Conservation (phyloP, 768 basidiomycete species). For the Trametes maxima region DNA sequence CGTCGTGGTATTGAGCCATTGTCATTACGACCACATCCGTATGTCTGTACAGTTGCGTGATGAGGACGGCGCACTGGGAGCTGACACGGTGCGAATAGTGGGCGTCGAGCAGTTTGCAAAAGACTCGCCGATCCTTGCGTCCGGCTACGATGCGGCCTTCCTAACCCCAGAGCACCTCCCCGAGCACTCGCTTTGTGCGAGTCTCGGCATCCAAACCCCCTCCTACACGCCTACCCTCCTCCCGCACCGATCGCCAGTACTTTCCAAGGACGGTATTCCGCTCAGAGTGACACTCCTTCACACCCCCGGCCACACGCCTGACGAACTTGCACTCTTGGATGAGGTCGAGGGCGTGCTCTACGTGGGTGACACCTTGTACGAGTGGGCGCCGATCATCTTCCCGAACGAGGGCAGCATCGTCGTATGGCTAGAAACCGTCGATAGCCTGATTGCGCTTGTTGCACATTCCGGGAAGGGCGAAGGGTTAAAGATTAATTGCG, state of each 20-base stretch:
- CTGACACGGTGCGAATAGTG: conserved; percentile 34
- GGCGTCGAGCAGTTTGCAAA: conserved; percentile 52
- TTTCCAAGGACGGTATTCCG: conserved; percentile 28
- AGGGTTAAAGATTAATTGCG: conserved; percentile 45
- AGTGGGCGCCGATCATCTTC: conserved; percentile 57
- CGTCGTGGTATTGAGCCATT: conserved; percentile 52
- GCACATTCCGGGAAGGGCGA: conserved; percentile 2
- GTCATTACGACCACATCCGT: conserved; percentile 64
- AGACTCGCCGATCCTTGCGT: conserved; percentile 51
- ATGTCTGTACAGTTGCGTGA: conserved; percentile 23
- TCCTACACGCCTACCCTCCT: conserved; percentile 50
- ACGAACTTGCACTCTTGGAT: conserved; percentile 59
- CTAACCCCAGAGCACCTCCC: conserved; percentile 44
- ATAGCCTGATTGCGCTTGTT: conserved; percentile 47
- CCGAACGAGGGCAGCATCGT: conserved; percentile 55
- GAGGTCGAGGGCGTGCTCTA: conserved; percentile 52
- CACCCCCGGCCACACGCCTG: conserved; percentile 61
- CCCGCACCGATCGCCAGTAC: conserved; percentile 42
- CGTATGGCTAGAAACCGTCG: conserved; percentile 49
- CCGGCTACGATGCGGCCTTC: conserved; percentile 49
- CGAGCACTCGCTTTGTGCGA: conserved; percentile 48
- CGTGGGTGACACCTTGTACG: conserved; percentile 60
- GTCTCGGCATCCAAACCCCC: conserved; percentile 44
- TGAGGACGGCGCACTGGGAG: neutral
- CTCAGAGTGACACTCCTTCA: conserved; percentile 50